Conservation (phyloP, 495 filamentous ascomycete species). For the Ramalina peruviana region DNA sequence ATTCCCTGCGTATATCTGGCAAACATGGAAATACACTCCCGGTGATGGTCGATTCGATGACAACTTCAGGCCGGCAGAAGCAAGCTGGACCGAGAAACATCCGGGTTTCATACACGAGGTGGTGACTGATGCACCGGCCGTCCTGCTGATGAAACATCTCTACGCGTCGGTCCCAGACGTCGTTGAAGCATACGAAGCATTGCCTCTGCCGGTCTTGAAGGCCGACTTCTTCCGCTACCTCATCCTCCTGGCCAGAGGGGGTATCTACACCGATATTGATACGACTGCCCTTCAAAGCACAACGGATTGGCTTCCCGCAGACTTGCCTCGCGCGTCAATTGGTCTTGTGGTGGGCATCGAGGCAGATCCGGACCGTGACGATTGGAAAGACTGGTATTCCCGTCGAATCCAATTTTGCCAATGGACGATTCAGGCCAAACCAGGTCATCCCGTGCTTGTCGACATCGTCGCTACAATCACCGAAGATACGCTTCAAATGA, state of each 20-base stretch:
- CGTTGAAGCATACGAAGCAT: constrained; percentile 74
- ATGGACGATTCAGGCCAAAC: constrained; percentile 95
- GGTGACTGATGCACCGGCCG: constrained; percentile 76
- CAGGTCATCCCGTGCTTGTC: constrained; percentile 80
- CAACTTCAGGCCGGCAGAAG: constrained; percentile 64
- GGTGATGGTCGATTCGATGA: constrained; percentile 63
- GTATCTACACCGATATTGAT: constrained; percentile 95
- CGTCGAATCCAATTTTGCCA: constrained; percentile 95
- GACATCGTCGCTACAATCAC: constrained; percentile 83
- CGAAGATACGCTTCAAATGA: constrained; percentile 61
- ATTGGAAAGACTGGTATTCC: constrained; percentile 94
- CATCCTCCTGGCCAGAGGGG: constrained; percentile 83
- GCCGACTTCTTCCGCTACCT: constrained; percentile 98
- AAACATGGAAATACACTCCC: constrained; percentile 93
- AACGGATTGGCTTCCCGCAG: constrained; percentile 70
- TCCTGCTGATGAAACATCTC: constrained; percentile 67
- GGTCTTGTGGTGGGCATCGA: constrained; percentile 90
- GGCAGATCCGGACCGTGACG: constrained; percentile 81
- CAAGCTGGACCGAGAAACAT: constrained; percentile 81
- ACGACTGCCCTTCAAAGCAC: constrained; percentile 73
- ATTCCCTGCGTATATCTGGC: constrained; percentile 98
- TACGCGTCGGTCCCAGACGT: constrained; percentile 83
- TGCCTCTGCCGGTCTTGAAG: constrained; percentile 82
- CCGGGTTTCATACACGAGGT: constrained; percentile 92
- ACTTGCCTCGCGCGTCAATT: constrained; percentile 59